These are phyloP conservation scores for Hibiscus tridactylites DNA, from an alignment of 345 rosid genomes.

Conservation along the genomic window DNA sequence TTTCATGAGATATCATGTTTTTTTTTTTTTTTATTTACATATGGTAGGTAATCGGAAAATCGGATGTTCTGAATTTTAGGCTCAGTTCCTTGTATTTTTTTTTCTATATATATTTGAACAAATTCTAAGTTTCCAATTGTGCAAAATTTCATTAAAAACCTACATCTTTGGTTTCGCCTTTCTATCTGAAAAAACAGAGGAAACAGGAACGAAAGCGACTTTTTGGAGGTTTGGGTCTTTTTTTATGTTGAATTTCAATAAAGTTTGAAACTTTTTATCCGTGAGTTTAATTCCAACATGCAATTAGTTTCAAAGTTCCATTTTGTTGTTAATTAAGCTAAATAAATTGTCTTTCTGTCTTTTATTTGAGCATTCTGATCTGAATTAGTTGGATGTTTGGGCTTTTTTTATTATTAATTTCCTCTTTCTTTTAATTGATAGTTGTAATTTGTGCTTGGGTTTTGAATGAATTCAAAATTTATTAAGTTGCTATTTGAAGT, in stretches of 20 bases:
- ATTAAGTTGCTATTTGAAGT: neutral
- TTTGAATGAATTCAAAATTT: neutral
- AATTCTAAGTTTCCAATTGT: too few species aligned
- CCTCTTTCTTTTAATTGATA: neutral
- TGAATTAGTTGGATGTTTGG: neutral
- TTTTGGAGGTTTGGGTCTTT: constrained; percentile 15
- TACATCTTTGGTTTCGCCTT: neutral
- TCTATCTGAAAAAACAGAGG: neutral
- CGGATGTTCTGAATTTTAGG: too few species aligned
- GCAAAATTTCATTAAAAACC: too few species aligned
- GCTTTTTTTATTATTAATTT: too few species aligned
- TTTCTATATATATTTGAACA: too few species aligned
- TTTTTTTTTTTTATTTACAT: too few species aligned
- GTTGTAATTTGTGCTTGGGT: neutral
- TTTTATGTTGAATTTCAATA: neutral
- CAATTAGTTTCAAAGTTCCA: neutral
- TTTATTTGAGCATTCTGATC: constrained; percentile 5
- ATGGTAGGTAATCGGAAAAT: too few species aligned
- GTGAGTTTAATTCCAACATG: neutral
- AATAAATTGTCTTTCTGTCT: neutral
- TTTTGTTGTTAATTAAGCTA: neutral
- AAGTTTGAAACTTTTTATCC: neutral
- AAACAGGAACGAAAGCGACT: neutral
- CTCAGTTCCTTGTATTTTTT: too few species aligned
- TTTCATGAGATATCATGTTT: too few species aligned